Base-by-base conservation (phyloP, 139 green algal genomes). In the Micractinium conductrix region DNA sequence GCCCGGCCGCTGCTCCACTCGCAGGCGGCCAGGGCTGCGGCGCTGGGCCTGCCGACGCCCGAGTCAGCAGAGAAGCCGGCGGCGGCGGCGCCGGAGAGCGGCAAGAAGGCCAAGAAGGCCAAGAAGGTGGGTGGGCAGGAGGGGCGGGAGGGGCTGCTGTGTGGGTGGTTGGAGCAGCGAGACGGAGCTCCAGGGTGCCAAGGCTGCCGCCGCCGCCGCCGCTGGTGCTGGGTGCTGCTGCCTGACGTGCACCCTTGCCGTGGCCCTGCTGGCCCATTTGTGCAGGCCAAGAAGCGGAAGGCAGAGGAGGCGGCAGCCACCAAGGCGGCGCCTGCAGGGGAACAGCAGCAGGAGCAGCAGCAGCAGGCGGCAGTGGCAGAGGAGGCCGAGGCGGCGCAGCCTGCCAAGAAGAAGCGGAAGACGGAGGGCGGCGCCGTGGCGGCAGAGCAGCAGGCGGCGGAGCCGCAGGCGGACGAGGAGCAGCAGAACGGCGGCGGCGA, bases 241-340 rank as follows among this genome's bases (percentile, higher is more conserved):
- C n/a, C n/a, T n/a, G n/a, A n/a, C n/a, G n/a, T n/a, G n/a, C n/a
- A n/a, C n/a, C n/a, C n/a, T n/a, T n/a, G n/a, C n/a, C n/a, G n/a
- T n/a, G n/a, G n/a, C n/a, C n/a, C n/a, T n/a, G n/a, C n/a, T n/a
- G n/a, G n/a, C n/a, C n/a, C n/a, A n/a, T n/a, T n/a, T n/a, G n/a
- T n/a, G n/a, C n/a, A n/a, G n/a, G 30, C 38, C 45, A 71, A 60
- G n/a, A 58, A 81, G 75, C 33, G 75, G 19, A 81, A 69, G 37
- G 42, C 42, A 40, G 72, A 44, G 38, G 43, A 69, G 50, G 42
- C 30, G 48, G 79, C 33, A 17, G 63, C 60, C n/a, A n/a, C n/a
- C 6, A 24, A 75, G 28, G n/a, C 37, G 63, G 79, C 44, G 7
- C 42, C 60, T 10, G 63, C 30, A 35, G 58, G 35, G 30, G 17